These are phyloP conservation scores for Fonsecaea multimorphosa DNA, from an alignment of 2,329 filamentous ascomycete species.

Conservation along the genomic window DNA sequence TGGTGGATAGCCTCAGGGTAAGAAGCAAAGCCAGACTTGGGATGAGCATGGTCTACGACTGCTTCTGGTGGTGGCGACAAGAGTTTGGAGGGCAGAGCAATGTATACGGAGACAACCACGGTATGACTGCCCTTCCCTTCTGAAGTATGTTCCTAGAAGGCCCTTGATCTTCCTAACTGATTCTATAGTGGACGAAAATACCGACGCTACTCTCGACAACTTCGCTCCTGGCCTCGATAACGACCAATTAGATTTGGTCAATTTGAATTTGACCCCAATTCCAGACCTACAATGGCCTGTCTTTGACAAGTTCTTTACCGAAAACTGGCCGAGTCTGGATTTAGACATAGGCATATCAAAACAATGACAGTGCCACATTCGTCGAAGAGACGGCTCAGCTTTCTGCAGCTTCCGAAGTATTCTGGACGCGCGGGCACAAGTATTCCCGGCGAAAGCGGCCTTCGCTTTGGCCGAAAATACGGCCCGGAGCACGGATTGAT, in stretches of 20 bases:
- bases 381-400: background rate
- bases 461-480: slow-evolving; percentile 6
- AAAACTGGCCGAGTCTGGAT: slow-evolving; percentile 13
- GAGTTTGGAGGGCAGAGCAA: slow-evolving; percentile 19
- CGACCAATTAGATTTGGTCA: slow-evolving; percentile 7
- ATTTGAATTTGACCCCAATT: slow-evolving; percentile 7
- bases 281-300: slow-evolving; percentile 14
- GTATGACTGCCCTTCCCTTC: slow-evolving; percentile 4
- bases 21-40: slow-evolving; percentile 18
- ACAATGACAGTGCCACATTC: background rate
- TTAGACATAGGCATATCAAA: slow-evolving; percentile 5
- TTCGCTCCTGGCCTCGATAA: background rate
- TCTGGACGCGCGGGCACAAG: background rate
- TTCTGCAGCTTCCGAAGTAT: background rate
- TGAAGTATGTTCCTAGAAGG: background rate
- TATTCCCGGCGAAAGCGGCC: background rate
- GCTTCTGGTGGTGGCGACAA: slow-evolving; percentile 26
- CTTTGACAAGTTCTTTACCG: slow-evolving; percentile 2
- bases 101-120: slow-evolving; percentile 17
- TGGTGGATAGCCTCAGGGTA: slow-evolving; percentile 14
- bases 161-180: background rate
- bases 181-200: slow-evolving; percentile 5
- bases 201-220: background rate
- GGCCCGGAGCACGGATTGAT: background rate
- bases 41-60: slow-evolving; percentile 27